Conservation (phyloP, 164 flowering plant genomes). For the Umbilicus rupestris region DNA sequence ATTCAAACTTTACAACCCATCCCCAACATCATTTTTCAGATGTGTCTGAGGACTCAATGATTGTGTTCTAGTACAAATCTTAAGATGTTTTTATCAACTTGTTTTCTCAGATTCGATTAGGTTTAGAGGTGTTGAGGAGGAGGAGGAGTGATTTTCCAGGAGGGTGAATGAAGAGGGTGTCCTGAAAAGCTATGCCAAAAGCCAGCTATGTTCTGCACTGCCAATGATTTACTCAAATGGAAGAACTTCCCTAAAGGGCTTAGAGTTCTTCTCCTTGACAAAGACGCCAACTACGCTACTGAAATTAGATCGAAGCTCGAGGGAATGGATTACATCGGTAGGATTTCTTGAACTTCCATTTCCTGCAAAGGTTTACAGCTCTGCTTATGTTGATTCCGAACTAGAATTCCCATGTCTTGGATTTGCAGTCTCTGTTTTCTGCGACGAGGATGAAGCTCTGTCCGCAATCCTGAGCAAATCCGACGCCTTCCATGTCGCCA, state of each 20-base stretch:
- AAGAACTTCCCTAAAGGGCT: conserved; percentile 89
- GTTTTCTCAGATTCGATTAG: not conserved
- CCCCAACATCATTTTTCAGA: not conserved
- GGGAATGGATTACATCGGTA: conserved; percentile 80
- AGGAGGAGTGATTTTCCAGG: not conserved
- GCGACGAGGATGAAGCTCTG: conserved; percentile 55
- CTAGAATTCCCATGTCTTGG: not conserved
- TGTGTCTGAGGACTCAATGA: not conserved
- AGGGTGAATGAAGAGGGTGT: conserved; percentile 16
- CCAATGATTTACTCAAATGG: conserved; percentile 62
- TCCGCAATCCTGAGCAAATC: conserved; percentile 37
- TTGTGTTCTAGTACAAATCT: no score
- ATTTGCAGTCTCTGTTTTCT: conserved; percentile 52
- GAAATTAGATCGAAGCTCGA: conserved; percentile 67
- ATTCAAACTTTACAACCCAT: not conserved
- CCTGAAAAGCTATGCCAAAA: conserved; percentile 49
- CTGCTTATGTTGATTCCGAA: conserved; percentile 7
- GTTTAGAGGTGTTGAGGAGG: not conserved
- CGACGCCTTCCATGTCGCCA: conserved; percentile 71
- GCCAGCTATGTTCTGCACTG: conserved; percentile 81
- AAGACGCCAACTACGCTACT: conserved; percentile 41
- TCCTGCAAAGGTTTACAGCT: conserved; percentile 4
- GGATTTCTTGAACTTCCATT: conserved; percentile 15
- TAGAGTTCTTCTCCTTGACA: conserved; percentile 62
- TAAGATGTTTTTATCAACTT: not conserved